A percentile compares a stretch with the other conserved stretches of the same genome.
Conservation (phyloP, 768 basidiomycete genomes). For the Coprinellus aureogranulatus region DNA sequence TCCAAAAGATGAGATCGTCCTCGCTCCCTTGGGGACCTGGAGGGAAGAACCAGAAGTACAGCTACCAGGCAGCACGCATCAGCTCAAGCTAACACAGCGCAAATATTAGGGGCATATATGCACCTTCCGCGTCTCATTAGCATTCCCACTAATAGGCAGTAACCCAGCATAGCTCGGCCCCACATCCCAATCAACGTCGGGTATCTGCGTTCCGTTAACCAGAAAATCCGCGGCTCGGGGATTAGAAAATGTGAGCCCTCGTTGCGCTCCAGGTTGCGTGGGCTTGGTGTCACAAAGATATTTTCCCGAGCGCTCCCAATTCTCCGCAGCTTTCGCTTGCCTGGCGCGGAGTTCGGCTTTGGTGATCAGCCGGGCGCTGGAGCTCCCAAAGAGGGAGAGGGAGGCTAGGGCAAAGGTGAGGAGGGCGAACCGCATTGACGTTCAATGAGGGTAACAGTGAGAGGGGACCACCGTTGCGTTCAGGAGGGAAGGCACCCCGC, state of each 20-base stretch:
- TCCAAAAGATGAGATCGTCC: constrained; percentile 79
- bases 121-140: constrained; percentile 69
- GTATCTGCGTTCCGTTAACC: constrained; percentile 64
- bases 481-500: no score
- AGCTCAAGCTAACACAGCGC: not conserved
- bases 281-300: not conserved
- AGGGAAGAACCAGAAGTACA: constrained; percentile 86
- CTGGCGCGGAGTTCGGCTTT: constrained; percentile 43
- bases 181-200: constrained; percentile 68
- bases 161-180: constrained; percentile 77
- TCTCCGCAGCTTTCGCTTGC: constrained; percentile 49
- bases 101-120: not conserved
- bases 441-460: no score
- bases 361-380: constrained; percentile 30
- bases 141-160: constrained; percentile 59
- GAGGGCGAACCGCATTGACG: not conserved
- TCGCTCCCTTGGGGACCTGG: constrained; percentile 68
- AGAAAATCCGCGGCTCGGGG: constrained; percentile 72
- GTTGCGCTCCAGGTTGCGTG: constrained; percentile 30
- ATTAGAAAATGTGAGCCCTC: constrained; percentile 69
- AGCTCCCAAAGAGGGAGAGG: not conserved
- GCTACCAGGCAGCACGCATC: constrained; percentile 32
- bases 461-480: no score
- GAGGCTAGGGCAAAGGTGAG: not conserved
- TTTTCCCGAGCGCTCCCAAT: constrained; percentile 25